These are phyloP conservation scores for Fusarium nygamai DNA, from an alignment of 2,329 filamentous ascomycete genomes.

Conservation along the genomic window DNA sequence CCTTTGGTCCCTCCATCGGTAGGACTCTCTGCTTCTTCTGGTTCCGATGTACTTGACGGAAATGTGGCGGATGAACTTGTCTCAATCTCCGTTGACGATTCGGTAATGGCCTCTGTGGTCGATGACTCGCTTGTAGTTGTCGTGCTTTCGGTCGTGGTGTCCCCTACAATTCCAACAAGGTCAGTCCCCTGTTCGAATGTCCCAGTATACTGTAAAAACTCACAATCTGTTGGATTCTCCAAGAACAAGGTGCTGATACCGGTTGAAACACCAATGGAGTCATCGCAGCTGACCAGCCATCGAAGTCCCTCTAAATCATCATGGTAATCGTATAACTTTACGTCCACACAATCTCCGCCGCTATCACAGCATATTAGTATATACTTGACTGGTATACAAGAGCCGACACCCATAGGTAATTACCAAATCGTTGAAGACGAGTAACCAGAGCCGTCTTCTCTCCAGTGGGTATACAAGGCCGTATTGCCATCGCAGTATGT, in stretches of 20 bases:
- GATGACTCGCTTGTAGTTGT: not conserved
- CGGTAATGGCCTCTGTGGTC: not conserved
- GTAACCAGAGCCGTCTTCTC: not conserved
- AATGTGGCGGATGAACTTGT: not conserved
- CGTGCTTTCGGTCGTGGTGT: not conserved
- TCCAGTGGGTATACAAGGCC: not conserved
- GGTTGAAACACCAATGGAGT: not conserved
- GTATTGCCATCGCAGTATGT: not conserved
- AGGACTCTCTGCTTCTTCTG: not conserved
- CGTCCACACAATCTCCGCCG: not conserved
- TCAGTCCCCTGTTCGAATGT: accelerated
- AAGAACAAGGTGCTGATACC: not conserved
- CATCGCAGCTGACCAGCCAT: not conserved
- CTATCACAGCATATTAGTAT: not conserved
- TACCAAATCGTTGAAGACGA: not conserved
- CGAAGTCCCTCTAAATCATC: accelerated
- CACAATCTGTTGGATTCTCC: accelerated
- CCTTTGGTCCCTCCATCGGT: not conserved
- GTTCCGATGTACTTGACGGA: not conserved
- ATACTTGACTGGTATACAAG: not conserved
- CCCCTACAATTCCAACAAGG: not conserved
- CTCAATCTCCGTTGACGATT: not conserved
- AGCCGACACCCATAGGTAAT: accelerated
- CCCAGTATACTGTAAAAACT: accelerated
- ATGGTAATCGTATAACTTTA: accelerated